Evolutionary conservation across 371 early-diverging fungal genomes (phyloP).

Genomic region (Mortierella sp.): DNA sequence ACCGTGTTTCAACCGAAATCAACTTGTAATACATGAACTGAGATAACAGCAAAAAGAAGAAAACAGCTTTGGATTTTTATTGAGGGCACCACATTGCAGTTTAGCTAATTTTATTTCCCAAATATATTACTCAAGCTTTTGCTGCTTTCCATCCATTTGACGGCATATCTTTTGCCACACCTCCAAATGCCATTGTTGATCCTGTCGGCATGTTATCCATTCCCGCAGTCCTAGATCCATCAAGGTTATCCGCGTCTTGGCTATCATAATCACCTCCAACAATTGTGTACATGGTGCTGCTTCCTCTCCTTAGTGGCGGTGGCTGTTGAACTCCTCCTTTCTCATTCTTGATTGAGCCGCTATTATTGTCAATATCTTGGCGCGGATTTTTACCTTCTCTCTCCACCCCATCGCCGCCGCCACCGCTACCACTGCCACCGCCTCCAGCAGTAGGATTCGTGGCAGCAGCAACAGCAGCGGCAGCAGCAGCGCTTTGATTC

Average conservation of each 20-base stretch:
- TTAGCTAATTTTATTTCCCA: too few species aligned
- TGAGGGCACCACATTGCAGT: too few species aligned
- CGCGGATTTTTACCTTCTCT: neutral
- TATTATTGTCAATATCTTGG: neutral
- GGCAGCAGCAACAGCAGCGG: slow-evolving; percentile 2
- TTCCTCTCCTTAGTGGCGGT: slow-evolving; percentile 1
- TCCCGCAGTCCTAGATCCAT: neutral
- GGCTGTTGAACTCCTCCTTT: neutral
- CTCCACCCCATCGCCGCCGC: too few species aligned
- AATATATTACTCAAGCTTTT: neutral
- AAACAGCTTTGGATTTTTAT: too few species aligned
- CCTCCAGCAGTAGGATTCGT: neutral
- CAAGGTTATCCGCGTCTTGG: neutral
- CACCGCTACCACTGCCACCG: too few species aligned
- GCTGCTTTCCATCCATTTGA: neutral
- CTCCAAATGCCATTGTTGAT: neutral
- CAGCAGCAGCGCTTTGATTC: neutral
- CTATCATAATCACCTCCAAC: neutral
- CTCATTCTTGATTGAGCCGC: neutral
- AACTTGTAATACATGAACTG: too few species aligned
- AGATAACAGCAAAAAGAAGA: too few species aligned
- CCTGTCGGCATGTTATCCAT: neutral
- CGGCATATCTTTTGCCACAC: neutral
- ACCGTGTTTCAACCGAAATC: too few species aligned
- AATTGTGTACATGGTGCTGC: slow-evolving; percentile 11